Conservation (phyloP, 768 basidiomycete species). For the Amanita phalloides region DNA sequence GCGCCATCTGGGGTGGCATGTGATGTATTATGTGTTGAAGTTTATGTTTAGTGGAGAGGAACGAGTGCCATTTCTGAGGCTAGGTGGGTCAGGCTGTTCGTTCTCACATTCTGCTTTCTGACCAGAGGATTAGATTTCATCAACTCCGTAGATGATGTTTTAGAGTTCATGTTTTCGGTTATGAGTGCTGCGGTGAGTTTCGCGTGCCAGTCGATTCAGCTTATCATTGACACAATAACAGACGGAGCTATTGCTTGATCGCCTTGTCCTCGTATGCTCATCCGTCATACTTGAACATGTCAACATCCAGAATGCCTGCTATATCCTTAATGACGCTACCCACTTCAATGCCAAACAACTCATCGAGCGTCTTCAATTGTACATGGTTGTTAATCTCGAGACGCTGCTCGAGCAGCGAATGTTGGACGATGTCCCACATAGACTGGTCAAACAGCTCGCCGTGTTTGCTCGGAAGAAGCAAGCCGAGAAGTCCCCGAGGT, state of each 20-base stretch:
- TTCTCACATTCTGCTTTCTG: not conserved
- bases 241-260: slow-evolving; percentile 86
- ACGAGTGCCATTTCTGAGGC: slow-evolving; percentile 55
- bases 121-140: slow-evolving; percentile 40
- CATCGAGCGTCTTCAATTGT: slow-evolving; percentile 60
- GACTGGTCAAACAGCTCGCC: slow-evolving; percentile 59
- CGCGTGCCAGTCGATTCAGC: not conserved
- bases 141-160: slow-evolving; percentile 55
- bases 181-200: slow-evolving; percentile 69
- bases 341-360: slow-evolving; percentile 66
- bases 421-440: slow-evolving; percentile 62
- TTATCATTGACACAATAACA: slow-evolving; percentile 16
- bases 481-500: slow-evolving; percentile 49
- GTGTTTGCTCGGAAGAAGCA: slow-evolving; percentile 50
- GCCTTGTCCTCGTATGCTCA: slow-evolving; percentile 77
- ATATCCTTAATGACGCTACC: slow-evolving; percentile 73
- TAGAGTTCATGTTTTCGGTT: slow-evolving; percentile 84
- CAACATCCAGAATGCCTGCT: slow-evolving; percentile 66
- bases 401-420: slow-evolving; percentile 72
- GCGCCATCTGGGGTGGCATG: slow-evolving; percentile 59
- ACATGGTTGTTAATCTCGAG: slow-evolving; percentile 80
- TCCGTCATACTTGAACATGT: slow-evolving; percentile 55
- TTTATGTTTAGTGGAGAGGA: slow-evolving; percentile 70
- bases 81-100: slow-evolving; percentile 35
- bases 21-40: slow-evolving; percentile 65